These are phyloP conservation scores for Entelexis paramagnoliae DNA, from an alignment of 1,139 yeast species.

Conservation along the genomic window DNA sequence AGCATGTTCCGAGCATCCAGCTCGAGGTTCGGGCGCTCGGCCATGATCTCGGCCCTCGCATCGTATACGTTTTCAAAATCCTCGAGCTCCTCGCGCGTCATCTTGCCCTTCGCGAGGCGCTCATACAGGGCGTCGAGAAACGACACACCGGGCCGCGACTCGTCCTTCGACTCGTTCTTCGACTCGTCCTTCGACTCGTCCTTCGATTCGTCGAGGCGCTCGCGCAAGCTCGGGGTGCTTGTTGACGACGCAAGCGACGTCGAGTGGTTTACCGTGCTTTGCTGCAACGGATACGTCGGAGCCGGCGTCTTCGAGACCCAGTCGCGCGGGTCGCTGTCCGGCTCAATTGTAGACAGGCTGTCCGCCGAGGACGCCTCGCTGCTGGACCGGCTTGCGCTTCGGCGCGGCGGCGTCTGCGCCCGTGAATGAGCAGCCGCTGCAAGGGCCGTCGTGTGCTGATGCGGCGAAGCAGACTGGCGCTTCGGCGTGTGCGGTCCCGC, in stretches of 20 bases:
- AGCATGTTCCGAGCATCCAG: slow-evolving; percentile 2
- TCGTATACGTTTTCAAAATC: slow-evolving; percentile 6
- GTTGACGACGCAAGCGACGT: slow-evolving; percentile 1
- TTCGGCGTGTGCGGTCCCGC: no score
- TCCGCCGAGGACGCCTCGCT: not conserved
- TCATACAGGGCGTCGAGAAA: slow-evolving; percentile 6
- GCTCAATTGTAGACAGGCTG: slow-evolving; percentile 1
- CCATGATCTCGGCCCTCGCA: not conserved
- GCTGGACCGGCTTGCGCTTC: not conserved
- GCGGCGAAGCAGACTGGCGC: not conserved
- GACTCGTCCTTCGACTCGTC: no score
- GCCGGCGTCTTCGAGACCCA: not conserved
- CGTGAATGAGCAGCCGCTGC: not conserved
- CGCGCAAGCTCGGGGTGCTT: not conserved
- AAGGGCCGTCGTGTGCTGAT: no score
- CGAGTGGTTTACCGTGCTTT: not conserved
- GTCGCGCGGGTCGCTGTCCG: not conserved
- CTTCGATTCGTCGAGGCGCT: not conserved
- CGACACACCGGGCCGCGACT: not conserved
- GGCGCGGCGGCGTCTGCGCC: not conserved
- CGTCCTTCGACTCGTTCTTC: no score
- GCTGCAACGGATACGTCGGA: not conserved
- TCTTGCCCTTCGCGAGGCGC: not conserved
- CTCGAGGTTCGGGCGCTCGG: slow-evolving; percentile 12
- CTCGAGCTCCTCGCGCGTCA: slow-evolving; percentile 5